A percentile compares a stretch with the other conserved stretches of the same genome.
Evolutionary conservation across 2,329 filamentous ascomycete genomes (phyloP).

Genomic region (Nemania bipapillata): DNA sequence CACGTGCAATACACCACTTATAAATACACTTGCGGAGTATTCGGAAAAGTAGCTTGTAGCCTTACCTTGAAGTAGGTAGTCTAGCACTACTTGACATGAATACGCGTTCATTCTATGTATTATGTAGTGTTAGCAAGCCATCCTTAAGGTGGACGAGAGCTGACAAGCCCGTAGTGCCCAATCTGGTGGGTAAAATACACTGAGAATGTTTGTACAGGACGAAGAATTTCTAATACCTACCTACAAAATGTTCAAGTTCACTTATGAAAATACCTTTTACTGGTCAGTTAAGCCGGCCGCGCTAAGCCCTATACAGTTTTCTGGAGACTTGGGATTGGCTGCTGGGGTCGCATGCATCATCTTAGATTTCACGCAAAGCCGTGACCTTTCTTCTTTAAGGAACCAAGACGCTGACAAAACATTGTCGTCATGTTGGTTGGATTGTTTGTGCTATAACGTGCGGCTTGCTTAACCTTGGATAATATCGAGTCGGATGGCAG

Average conservation of each 20-base stretch:
- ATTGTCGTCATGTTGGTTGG: background rate
- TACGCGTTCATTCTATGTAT: background rate
- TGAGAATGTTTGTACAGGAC: background rate
- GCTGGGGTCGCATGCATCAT: background rate
- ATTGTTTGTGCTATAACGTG: background rate
- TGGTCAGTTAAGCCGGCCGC: background rate
- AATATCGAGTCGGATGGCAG: background rate
- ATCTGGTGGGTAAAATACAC: background rate
- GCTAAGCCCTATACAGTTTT: background rate
- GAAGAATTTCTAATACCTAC: background rate
- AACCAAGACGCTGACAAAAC: background rate
- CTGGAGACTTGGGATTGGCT: constrained; percentile 8
- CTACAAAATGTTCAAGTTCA: background rate
- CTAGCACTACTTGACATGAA: background rate
- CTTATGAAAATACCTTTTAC: constrained; percentile 7
- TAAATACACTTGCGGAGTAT: constrained; percentile 9
- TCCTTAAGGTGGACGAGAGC: background rate
- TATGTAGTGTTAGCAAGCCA: background rate
- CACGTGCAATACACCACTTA: constrained; percentile 39
- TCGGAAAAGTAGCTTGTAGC: background rate
- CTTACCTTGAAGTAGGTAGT: background rate
- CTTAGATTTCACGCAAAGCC: background rate
- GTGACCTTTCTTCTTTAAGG: background rate
- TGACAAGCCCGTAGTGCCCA: background rate
- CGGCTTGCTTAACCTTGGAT: background rate